Evolutionary conservation across 352 stramenopile species (phyloP), one percentile per base, ranked within the genome.

Genomic region (Phytophthora idaei): DNA sequence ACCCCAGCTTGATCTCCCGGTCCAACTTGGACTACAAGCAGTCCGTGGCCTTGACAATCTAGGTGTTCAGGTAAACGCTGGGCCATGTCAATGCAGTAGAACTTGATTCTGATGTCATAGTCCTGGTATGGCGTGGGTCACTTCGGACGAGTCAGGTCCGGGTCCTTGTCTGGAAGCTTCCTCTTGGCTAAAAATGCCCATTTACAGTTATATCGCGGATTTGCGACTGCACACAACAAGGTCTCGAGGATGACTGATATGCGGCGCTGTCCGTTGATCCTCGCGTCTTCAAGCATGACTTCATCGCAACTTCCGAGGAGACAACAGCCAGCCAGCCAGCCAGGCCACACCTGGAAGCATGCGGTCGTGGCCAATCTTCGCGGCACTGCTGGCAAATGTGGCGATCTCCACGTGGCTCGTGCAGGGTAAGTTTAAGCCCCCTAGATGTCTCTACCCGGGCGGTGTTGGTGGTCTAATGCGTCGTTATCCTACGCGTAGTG

Each of bases 271-370:
- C 57, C 56, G 62, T 69, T 69, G 31, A 37, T 50, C 27, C n/a
- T 52, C 32, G 25, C 57, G 29, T 31, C 57, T 50, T 36, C 57
- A 31, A 52, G 17, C 39, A 51, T 61, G 34, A 15, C 32, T 42
- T 25, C 39, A 56, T 42, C 56, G 46, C 50, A 62, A 57, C 44
- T 67, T 63, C 44, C 57, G 53, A 67, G 64, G 25, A 58, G 52
- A 49, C 60, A 50, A 41, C 61, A 56, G 21, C 54, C 36, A n/a
- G 41, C 49, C 6, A 12, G 32, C 14, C 31, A 36, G 27, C 45
- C 42, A 15, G 37, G 17, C 14, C 41, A 51, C 44, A 46, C 56
- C 42, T 48, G 61, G 49, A 61, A 61, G 21, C 27, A 74, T 74
- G 66, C 49, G 46, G 28, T 48, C 51, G 31, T 61, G 61, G 54